phyloP scores from a whole-genome alignment of 2,329 filamentous ascomycete species.

The Cryphonectria nitschkei region DNA sequence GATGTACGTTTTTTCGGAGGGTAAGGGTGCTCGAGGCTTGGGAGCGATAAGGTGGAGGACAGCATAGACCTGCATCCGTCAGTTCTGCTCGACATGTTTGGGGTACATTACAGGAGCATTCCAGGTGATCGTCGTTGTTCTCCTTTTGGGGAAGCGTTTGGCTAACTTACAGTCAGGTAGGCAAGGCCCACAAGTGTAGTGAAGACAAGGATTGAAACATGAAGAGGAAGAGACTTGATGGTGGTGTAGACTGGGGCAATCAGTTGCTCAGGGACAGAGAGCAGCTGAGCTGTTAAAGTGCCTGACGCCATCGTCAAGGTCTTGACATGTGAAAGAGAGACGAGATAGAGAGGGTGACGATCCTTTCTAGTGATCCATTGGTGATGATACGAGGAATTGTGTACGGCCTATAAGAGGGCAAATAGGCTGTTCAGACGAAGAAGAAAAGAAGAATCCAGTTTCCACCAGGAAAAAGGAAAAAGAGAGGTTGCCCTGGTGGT shows the following conservation, averaged over 20 bases:
- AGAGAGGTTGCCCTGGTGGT: not conserved
- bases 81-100: too few species aligned
- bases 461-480: not conserved
- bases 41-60: conserved; percentile 78
- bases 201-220: conserved; percentile 44
- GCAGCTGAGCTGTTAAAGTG: conserved; percentile 23
- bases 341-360: conserved; percentile 11
- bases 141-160: too few species aligned
- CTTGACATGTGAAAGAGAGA: conserved; percentile 22
- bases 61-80: conserved; percentile 61
- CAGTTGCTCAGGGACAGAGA: conserved; percentile 41
- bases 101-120: not conserved
- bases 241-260: conserved; percentile 42
- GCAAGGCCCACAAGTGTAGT: conserved; percentile 39
- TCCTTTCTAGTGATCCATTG: conserved; percentile 13
- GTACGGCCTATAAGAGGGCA: not conserved
- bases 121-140: not conserved
- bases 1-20: conserved; percentile 83
- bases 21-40: conserved; percentile 71
- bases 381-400: not conserved
- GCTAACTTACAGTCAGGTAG: conserved; percentile 44
- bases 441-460: not conserved
- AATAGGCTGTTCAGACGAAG: not conserved
- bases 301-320: conserved; percentile 15
- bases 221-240: conserved; percentile 44